Base-by-base conservation (phyloP, 192 early-diverging fungal genomes). In the Allomyces macrogynus region DNA sequence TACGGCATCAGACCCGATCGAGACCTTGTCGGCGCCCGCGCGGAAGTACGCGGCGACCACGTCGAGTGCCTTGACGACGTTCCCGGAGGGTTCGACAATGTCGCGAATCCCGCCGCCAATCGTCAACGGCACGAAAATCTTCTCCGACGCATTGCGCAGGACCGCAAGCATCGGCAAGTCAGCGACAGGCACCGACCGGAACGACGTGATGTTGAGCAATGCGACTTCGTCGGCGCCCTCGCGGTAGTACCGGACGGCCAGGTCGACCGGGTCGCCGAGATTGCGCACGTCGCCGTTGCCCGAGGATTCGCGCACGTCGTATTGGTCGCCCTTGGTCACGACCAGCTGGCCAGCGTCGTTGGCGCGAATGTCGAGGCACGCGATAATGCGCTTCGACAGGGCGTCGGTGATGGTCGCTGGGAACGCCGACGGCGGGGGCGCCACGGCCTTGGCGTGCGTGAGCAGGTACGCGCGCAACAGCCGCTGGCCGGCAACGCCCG, bases 1-100 rank as follows among this genome's bases (percentile, higher is more conserved):
- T 5, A 99, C 97, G n/a, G 97, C 97, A 76, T 99, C 97, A 63
- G 90, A 91, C 24, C 97, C 97, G 70, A 99, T 99, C 22, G 92
- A 95, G 9, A 99, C 92, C 75, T 99, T 99, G 76, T 99, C 97
- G 3, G 97, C 97, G 7, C 97, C 97, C 18, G 90, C 95, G 20
- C 97, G 80, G 79, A 99, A 99, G 72, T 99, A 99, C 74, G 90
- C 92, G 43, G 91, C 91, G 5, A 93, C 97, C n/a, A 99, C 97
- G n/a, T 95, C 83, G 12, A 97, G 78, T 0, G 97, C 97, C 23
- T 78, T 71, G 11, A 76, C 68, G 3, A 69, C 57, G 22, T 23
- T 64, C 16, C 89, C 91, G 67, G 88, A 87, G 27, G 92, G 91
- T 61, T 99, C 89, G 12, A 72, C 79, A 10, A 95, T 76, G 69